A percentile compares a stretch with the other conserved stretches of the same genome.
Conservation (phyloP, 805 yeast species). For the Hanseniaspora nectarophila region DNA sequence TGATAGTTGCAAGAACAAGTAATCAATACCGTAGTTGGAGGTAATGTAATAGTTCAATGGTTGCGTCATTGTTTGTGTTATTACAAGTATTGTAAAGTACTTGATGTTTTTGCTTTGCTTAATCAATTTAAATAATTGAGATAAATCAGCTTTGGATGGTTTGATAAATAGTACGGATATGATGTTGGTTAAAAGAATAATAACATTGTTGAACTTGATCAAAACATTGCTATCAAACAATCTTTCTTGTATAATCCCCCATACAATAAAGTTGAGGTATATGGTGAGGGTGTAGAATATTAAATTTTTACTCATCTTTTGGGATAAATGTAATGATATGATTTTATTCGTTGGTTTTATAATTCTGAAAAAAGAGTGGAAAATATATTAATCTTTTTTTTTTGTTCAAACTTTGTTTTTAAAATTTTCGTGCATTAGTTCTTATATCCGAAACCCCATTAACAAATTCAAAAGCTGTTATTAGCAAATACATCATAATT, state of each 20-base stretch:
- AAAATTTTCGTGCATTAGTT: too few species aligned
- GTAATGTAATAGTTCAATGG: constrained; percentile 77
- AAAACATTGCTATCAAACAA: constrained; percentile 68
- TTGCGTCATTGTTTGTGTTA: constrained; percentile 46
- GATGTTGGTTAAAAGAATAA: constrained; percentile 69
- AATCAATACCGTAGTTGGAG: constrained; percentile 67
- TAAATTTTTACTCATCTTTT: constrained; percentile 18
- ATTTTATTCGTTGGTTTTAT: too few species aligned
- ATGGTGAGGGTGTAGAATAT: constrained; percentile 45
- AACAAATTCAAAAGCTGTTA: too few species aligned
- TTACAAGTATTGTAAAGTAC: constrained; percentile 34
- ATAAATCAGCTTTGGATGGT: constrained; percentile 23
- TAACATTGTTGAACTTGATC: constrained; percentile 42
- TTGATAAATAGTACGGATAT: constrained; percentile 47
- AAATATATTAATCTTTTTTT: too few species aligned
- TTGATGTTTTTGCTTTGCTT: constrained; percentile 28
- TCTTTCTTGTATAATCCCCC: constrained; percentile 82
- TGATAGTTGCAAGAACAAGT: constrained; percentile 70
- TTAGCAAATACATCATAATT: too few species aligned
- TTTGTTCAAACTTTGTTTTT: too few species aligned
- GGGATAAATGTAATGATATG: too few species aligned
- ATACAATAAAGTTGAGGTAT: constrained; percentile 72
- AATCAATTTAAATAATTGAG: constrained; percentile 28
- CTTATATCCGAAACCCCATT: too few species aligned
- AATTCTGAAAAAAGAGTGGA: background rate